Base-by-base conservation (phyloP, 345 rosid genomes). In the Carallia brachiata region DNA sequence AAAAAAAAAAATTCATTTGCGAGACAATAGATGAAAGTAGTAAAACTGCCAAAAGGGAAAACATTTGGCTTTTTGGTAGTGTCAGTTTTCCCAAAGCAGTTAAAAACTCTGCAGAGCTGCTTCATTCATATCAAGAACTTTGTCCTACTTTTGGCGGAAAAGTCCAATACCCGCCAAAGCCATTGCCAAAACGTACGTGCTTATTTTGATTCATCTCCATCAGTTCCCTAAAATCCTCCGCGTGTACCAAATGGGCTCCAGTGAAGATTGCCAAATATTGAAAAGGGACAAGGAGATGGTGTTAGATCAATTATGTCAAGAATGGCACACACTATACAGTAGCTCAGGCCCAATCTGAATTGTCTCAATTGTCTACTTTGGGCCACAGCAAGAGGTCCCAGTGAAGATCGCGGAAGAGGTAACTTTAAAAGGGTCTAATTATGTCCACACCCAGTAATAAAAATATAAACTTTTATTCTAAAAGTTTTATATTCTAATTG, bases 41-140 rank as follows among this genome's bases (percentile, higher is more conserved):
- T 34, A 67, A 71, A 55, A 54, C 16, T 48, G 65, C 65, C 47
- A 65, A 61, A 66, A 61, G 40, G 56, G 61, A 73, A 78, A 69
- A 64, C 56, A 4, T 52, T 40, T 39, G 15, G 58, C 39, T 27
- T 18, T 15, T 31, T 58, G 61, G 71, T 40, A 34, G 31, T 37
- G 65, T 10, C 63, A 40, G 40, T 55, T 65, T 78, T 79, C 81
- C 71, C 60, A 52, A 73, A 73, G 73, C 82, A 76, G 80, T 72
- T 63, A 73, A 77, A 44, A 44, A 12, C 50, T 13, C 50, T 44
- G 50, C 50, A 66, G 71, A 78, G 75, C 81, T 64, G 76, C 78
- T 76, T 63, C 23, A 23, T 23, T 23, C 23, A 23, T 23, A 23
- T 23, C 72, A n/a, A 63, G 19, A 60, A 72, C 77, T 70, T 50